Base-by-base conservation (phyloP, 140 eudicot species). In the Flaveria floridana region DNA sequence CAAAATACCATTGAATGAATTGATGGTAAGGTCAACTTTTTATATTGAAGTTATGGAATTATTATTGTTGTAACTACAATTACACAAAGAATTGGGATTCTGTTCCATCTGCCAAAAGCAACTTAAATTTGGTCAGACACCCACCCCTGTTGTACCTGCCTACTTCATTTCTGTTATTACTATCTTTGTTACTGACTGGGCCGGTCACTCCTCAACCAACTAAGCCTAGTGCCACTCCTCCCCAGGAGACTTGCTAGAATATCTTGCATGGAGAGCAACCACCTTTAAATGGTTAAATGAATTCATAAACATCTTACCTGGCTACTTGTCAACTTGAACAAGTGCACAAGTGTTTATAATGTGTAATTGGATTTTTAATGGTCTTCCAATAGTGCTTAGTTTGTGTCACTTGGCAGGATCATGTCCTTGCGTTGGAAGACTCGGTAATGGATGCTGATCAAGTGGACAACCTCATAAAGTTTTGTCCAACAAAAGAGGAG, bases 1-100 rank as follows among this genome's bases (percentile, higher is more conserved):
- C 74, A 94, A 90, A 83, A 77, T 85, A 80, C 96, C 97, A 2
- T 68, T 88, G 79, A 87, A 81, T 57, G 95, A 94, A 48, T 79
- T 94, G 71, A 87, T 88, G 97, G 97, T 94, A 83, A 85, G 91
- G 64, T 69, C 23, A 58, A 55, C 28, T 19, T 39, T 47, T 48
- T 30, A 69, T 70, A 59, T 57, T 44, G 23, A 44, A 14, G n/a
- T 13, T 30, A 28, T 30, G 66, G 10, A 16, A 19, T 56, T 53
- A 71, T 53, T 53, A 12, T 37, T 30, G 16, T 30, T 26, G 28
- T 21, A 46, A 68, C 73, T 47, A 69, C 62, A 48, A 50, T 7
- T 7, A 51, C 63, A 50, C 74, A 70, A 70, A 57, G 34, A 57
- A 57, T 57, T 20, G 25, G 5, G 34, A 19, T 57, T 57, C 41